Percentiles rank a stretch among this genome's conserved stretches.
phyloP scores from a whole-genome alignment of 2,329 filamentous ascomycete species.

The Colletotrichum cuscutae region DNA sequence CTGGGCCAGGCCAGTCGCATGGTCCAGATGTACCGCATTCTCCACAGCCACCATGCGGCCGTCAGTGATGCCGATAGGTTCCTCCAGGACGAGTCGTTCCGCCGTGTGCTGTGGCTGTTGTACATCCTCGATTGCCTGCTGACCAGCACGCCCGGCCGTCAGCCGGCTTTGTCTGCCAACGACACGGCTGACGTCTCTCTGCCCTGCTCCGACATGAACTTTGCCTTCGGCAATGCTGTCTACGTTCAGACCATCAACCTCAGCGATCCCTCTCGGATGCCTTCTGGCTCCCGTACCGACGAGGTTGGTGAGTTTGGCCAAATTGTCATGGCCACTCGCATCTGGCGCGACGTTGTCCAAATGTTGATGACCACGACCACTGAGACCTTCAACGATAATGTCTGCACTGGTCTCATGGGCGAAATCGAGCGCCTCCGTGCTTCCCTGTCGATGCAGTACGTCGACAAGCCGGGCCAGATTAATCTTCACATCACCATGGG shows the following conservation, averaged over 20 bases:
- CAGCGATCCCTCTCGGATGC: slow-evolving; percentile 49
- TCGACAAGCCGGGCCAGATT: slow-evolving; percentile 70
- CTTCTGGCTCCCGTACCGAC: slow-evolving; percentile 51
- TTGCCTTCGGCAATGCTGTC: slow-evolving; percentile 70
- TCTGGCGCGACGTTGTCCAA: slow-evolving; percentile 70
- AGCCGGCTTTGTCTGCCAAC: slow-evolving; percentile 63
- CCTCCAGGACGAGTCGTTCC: slow-evolving; percentile 69
- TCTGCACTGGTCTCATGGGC: slow-evolving; percentile 60
- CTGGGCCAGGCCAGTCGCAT: slow-evolving; percentile 71
- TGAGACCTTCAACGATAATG: slow-evolving; percentile 63
- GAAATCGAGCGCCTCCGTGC: slow-evolving; percentile 66
- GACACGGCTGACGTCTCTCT: slow-evolving; percentile 67
- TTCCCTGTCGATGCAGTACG: slow-evolving; percentile 67
- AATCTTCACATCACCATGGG: slow-evolving; percentile 73
- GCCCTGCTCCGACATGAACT: slow-evolving; percentile 71
- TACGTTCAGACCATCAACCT: slow-evolving; percentile 65
- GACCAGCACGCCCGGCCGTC: slow-evolving; percentile 69
- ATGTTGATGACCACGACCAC: slow-evolving; percentile 67
- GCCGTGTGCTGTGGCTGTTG: slow-evolving; percentile 70
- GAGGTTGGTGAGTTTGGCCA: slow-evolving; percentile 71
- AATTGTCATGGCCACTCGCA: slow-evolving; percentile 69
- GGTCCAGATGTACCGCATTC: slow-evolving; percentile 72
- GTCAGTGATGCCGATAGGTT: slow-evolving; percentile 65
- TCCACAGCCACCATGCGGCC: slow-evolving; percentile 63
- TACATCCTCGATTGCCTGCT: slow-evolving; percentile 72